phyloP scores from a whole-genome alignment of 805 yeast species.

The Cyberlindnera japonica region DNA sequence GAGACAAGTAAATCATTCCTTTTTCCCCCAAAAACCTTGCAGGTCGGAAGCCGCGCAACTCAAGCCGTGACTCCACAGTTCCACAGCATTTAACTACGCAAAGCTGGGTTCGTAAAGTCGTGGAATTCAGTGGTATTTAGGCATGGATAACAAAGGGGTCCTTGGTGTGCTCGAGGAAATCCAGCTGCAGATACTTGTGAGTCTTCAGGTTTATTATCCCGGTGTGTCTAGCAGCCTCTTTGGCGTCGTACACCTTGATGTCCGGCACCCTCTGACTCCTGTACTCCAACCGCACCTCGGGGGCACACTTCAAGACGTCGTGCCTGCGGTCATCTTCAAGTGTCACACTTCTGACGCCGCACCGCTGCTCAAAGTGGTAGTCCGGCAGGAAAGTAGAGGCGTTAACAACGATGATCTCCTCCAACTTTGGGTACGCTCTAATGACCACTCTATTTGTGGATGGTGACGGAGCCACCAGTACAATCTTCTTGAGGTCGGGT shows the following conservation, averaged over 20 bases:
- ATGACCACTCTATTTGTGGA: background rate
- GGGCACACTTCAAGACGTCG: background rate
- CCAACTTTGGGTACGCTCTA: background rate
- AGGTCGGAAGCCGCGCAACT: background rate
- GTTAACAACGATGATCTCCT: background rate
- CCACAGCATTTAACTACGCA: background rate
- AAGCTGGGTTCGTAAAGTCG: no score
- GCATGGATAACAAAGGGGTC: background rate
- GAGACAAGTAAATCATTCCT: background rate
- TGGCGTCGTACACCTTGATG: background rate
- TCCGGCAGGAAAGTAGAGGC: background rate
- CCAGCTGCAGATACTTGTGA: background rate
- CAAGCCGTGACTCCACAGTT: background rate
- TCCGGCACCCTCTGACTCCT: no score
- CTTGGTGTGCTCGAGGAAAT: background rate
- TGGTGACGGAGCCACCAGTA: background rate
- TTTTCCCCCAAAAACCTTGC: background rate
- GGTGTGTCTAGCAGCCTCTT: background rate
- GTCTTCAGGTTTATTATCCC: background rate
- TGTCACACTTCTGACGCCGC: no score
- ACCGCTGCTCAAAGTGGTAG: background rate
- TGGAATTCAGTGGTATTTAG: background rate
- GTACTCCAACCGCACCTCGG: background rate
- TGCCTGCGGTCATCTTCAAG: no score
- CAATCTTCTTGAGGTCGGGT: conserved; percentile 1